These are phyloP conservation scores for Kondoa subrosea DNA, from an alignment of 768 basidiomycete species.

Conservation along the genomic window DNA sequence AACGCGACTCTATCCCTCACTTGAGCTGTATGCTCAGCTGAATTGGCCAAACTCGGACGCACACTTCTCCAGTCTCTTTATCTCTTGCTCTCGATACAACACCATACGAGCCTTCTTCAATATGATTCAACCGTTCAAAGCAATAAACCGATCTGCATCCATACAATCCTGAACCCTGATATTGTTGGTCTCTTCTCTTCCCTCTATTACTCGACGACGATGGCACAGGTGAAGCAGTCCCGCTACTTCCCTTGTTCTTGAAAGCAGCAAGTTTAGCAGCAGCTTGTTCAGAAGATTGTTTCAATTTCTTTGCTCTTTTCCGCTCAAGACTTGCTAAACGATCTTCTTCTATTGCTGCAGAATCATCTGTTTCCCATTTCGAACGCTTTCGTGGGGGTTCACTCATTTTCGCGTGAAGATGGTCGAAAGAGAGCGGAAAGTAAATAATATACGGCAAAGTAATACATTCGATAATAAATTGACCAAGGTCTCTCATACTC, in stretches of 20 bases:
- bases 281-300: not conserved
- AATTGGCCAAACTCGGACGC: not conserved
- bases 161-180: conserved; percentile 59
- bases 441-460: not conserved
- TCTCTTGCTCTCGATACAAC: conserved; percentile 92
- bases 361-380: not conserved
- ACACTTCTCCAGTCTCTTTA: conserved; percentile 77
- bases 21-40: not conserved
- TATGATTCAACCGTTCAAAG: conserved; percentile 88
- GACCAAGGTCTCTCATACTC: not conserved
- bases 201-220: not conserved
- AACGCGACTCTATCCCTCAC: conserved; percentile 47
- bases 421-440: not conserved
- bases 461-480: not conserved
- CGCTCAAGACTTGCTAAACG: not conserved
- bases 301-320: not conserved
- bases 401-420: too few species aligned
- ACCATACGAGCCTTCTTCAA: conserved; percentile 96
- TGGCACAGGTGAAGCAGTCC: not conserved
- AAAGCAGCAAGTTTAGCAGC: not conserved
- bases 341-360: conserved; percentile 2
- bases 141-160: conserved; percentile 85
- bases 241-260: not conserved
- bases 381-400: conserved; percentile 8
- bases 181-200: conserved; percentile 38